Evolutionary conservation across 805 yeast genomes (phyloP).

Genomic region (Metschnikowia aberdeeniae): DNA sequence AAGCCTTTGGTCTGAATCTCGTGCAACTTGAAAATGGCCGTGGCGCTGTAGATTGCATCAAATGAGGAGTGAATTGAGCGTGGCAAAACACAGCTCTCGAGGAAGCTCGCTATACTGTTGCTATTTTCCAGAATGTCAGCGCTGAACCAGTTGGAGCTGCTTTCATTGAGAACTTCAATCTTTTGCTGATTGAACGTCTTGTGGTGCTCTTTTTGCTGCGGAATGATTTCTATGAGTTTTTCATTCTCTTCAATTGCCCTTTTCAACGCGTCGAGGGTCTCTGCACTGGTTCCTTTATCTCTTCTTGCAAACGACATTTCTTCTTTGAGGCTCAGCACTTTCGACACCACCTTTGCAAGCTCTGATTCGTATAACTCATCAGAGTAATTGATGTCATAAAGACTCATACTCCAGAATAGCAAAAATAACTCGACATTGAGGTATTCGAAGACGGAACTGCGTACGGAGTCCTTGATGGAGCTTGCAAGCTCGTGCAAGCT

Average conservation of each 20-base stretch:
- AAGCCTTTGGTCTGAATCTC: constrained; percentile 31
- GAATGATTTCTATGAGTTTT: constrained; percentile 24
- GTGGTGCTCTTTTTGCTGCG: constrained; percentile 45
- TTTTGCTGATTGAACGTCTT: constrained; percentile 32
- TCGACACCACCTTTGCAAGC: constrained; percentile 34
- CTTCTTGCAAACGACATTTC: constrained; percentile 28
- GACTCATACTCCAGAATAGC: constrained; percentile 65
- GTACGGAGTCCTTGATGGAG: constrained; percentile 6
- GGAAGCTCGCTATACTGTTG: constrained; percentile 28
- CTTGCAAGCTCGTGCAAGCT: constrained; percentile 15
- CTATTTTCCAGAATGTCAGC: constrained; percentile 10
- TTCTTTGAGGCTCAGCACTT: constrained; percentile 32
- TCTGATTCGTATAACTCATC: constrained; percentile 48
- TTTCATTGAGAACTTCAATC: constrained; percentile 23
- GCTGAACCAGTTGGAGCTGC: constrained; percentile 39
- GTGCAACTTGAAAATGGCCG: constrained; percentile 54
- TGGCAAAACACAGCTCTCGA: constrained; percentile 70
- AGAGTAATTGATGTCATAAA: constrained; percentile 66
- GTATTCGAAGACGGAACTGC: constrained; percentile 9
- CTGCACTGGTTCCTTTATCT: constrained; percentile 18
- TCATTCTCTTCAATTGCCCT: constrained; percentile 23
- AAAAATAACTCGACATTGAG: constrained; percentile 28
- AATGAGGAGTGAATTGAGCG: constrained; percentile 73
- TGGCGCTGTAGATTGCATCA: constrained; percentile 70
- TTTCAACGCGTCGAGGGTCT: constrained; percentile 22